phyloP scores from a whole-genome alignment of 257 asterid species.

The Voacanga thouarsii region DNA sequence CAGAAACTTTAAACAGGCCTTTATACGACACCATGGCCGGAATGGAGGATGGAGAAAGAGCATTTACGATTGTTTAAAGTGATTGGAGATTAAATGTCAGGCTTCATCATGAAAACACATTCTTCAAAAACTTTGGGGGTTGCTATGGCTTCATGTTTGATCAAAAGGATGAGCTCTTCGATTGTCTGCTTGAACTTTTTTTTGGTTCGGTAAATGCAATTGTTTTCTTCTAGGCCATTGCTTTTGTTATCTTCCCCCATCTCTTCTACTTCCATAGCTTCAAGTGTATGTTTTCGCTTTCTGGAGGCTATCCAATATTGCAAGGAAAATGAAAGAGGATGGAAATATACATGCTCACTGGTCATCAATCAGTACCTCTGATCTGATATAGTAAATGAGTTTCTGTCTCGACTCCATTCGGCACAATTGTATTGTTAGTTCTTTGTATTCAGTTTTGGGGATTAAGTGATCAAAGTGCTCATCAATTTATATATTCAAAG shows the following conservation, averaged over 20 bases:
- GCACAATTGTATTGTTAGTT: no score
- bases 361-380: no score
- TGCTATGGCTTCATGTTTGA: not conserved
- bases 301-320: no score
- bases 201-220: not conserved
- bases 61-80: not conserved
- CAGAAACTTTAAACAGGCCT: constrained; percentile 71
- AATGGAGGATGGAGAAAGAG: constrained; percentile 55
- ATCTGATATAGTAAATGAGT: no score
- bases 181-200: not conserved
- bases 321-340: no score
- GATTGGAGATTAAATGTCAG: not conserved
- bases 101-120: no score
- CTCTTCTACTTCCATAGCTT: not conserved
- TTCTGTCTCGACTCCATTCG: no score
- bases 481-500: no score
- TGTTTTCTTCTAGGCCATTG: not conserved
- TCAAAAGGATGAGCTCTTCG: not conserved
- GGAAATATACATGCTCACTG: no score
- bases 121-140: not conserved
- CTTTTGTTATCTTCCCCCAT: not conserved
- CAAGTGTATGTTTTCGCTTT: no score
- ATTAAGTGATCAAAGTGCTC: no score
- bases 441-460: no score
- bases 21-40: constrained; percentile 82